Conservation (phyloP, 176 grass and related monocot genomes). For the Otatea glauca region DNA sequence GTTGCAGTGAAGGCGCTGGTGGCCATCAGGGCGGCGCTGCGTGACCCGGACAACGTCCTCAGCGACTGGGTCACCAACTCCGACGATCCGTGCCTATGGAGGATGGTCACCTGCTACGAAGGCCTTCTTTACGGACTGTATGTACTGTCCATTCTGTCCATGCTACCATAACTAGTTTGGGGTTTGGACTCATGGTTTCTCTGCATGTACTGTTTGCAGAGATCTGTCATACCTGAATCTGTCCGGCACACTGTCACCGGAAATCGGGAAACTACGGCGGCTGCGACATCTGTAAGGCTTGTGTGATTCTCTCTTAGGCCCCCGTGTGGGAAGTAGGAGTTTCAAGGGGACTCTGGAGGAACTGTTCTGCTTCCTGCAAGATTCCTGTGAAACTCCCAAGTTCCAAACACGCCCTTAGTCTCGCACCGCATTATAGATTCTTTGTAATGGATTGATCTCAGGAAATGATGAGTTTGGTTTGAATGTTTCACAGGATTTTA, state of each 20-base stretch:
- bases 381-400: neutral
- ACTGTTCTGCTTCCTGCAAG: neutral
- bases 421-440: neutral
- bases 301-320: neutral
- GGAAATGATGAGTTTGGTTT: neutral
- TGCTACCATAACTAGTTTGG: neutral
- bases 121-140: slow-evolving; percentile 65
- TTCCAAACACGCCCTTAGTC: neutral
- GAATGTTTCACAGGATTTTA: slow-evolving; percentile 54
- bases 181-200: neutral
- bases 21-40: slow-evolving; percentile 61
- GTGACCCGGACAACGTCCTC: slow-evolving; percentile 60
- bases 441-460: neutral
- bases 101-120: slow-evolving; percentile 59
- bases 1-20: slow-evolving; percentile 65
- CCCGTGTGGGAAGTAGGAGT: no score
- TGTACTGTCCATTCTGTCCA: neutral
- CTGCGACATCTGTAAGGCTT: slow-evolving; percentile 62
- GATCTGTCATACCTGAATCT: slow-evolving; percentile 57
- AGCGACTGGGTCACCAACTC: slow-evolving; percentile 64
- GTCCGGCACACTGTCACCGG: slow-evolving; percentile 63
- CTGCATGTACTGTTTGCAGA: slow-evolving; percentile 47
- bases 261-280: slow-evolving; percentile 60
- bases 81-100: slow-evolving; percentile 76
- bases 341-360: neutral